Base-by-base conservation (phyloP, 139 green algal species). In the Closterium sp. region DNA sequence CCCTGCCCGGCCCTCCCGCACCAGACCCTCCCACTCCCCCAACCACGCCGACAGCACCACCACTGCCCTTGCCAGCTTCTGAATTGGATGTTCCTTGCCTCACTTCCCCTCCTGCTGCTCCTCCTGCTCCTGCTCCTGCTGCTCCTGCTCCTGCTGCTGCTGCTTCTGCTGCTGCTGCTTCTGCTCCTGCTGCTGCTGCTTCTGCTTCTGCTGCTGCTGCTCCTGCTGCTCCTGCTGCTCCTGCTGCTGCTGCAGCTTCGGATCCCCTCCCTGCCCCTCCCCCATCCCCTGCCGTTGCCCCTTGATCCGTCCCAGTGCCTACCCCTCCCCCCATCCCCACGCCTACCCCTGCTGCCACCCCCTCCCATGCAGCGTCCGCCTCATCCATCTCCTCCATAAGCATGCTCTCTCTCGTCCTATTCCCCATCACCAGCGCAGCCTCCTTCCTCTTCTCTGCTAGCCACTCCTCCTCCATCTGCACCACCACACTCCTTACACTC, bases 331-430 rank as follows among this genome's bases (percentile, higher is more conserved):
- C n/a, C n/a, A 55, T n/a, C n/a, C n/a, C n/a, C n/a, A n/a, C n/a
- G n/a, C n/a, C n/a, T n/a, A n/a, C n/a, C n/a, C n/a, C n/a, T n/a
- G n/a, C n/a, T n/a, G n/a, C 36, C 36, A 76, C 64, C 28, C 3
- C 84, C 69, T 91, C 89, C 25, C 90, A 12, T 33, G 66, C 89
- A 28, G 6, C 33, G 28, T 91, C 89, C 89, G 90, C 90, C 16
- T 91, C 33, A 32, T 91, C 89, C 89, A 91, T 91, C 16, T 91
- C 89, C 69, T 90, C 89, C 89, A 91, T 91, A 1, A 84, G 35
- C 89, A 91, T 35, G 28, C 34, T 90, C 2, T 43, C 88, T 10
- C 81, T 35, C 23, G 33, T 35, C 19, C 35, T 36, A 34, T 91
- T 31, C 10, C 69, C 69, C 32, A 34, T 36, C 32, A 38, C 10